A percentile compares a stretch with the other conserved stretches of the same genome.
Conservation (phyloP, 768 basidiomycete genomes). For the Lactarius tabidus region DNA sequence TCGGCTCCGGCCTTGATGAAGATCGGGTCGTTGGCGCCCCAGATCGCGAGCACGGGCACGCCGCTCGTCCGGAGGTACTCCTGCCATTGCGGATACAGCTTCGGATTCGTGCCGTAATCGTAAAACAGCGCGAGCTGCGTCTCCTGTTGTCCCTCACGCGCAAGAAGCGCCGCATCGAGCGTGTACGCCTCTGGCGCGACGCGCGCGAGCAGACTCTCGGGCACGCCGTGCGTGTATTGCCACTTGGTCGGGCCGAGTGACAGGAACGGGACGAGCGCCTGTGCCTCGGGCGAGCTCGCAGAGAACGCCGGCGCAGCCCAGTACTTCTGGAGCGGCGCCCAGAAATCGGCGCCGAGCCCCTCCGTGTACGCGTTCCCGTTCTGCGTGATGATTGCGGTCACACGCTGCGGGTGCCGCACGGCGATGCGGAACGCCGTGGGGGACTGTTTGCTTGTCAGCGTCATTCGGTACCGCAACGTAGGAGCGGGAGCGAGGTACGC, state of each 20-base stretch:
- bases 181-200: slow-evolving; percentile 39
- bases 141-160: slow-evolving; percentile 38
- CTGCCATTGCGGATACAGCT: slow-evolving; percentile 44
- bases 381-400: slow-evolving; percentile 45
- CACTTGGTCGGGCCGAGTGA: slow-evolving; percentile 36
- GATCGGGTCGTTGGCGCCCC: slow-evolving; percentile 45
- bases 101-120: slow-evolving; percentile 41
- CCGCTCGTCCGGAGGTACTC: slow-evolving; percentile 39
- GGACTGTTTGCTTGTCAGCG: no score
- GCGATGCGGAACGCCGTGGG: slow-evolving; percentile 35
- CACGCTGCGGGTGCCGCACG: slow-evolving; percentile 38
- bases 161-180: slow-evolving; percentile 42
- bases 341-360: slow-evolving; percentile 40
- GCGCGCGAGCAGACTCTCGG: slow-evolving; percentile 31
- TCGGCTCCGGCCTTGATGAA: slow-evolving; percentile 44
- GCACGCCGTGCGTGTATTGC: slow-evolving; percentile 38
- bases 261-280: slow-evolving; percentile 28
- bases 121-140: slow-evolving; percentile 43
- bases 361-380: slow-evolving; percentile 49
- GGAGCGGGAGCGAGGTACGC: slow-evolving; percentile 26
- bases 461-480: no score
- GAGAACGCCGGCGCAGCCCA: slow-evolving; percentile 29
- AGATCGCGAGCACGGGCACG: slow-evolving; percentile 43
- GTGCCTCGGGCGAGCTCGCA: slow-evolving; percentile 29
- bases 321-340: slow-evolving; percentile 34